These are phyloP conservation scores for Lenwebbia sp. DNA, from an alignment of 345 rosid species.

Conservation along the genomic window DNA sequence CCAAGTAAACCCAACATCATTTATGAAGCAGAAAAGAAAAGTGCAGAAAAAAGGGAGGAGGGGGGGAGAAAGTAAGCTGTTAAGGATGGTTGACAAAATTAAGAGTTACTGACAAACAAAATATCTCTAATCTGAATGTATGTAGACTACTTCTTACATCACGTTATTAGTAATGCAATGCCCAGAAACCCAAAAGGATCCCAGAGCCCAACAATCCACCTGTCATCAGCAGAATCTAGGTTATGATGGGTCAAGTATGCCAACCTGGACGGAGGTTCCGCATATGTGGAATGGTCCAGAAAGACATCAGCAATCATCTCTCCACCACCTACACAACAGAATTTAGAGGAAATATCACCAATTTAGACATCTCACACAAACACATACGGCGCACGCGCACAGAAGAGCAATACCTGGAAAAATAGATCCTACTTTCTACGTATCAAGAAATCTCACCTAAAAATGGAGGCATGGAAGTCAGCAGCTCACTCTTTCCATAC, in stretches of 20 bases:
- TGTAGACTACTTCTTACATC: background rate
- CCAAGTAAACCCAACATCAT: background rate
- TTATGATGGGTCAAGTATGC: background rate
- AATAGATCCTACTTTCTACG: background rate
- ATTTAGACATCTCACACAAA: background rate
- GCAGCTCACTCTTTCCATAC: constrained; percentile 67
- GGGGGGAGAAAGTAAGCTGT: background rate
- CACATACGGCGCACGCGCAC: background rate
- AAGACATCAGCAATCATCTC: constrained; percentile 95
- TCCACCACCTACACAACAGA: constrained; percentile 60
- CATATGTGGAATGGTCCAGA: constrained; percentile 93
- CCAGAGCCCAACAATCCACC: background rate
- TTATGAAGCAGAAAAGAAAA: background rate
- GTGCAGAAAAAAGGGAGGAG: background rate
- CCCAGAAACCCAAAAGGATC: background rate
- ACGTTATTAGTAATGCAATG: background rate
- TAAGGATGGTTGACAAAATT: background rate
- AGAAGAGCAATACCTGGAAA: background rate
- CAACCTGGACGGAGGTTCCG: constrained; percentile 92
- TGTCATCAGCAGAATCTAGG: background rate
- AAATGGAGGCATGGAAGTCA: constrained; percentile 89
- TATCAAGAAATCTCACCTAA: constrained; percentile 32
- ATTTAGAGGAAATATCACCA: background rate
- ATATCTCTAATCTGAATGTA: background rate
- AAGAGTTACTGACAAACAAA: background rate